Conservation (phyloP, 2,329 filamentous ascomycete species). For the Fusarium penzigii region DNA sequence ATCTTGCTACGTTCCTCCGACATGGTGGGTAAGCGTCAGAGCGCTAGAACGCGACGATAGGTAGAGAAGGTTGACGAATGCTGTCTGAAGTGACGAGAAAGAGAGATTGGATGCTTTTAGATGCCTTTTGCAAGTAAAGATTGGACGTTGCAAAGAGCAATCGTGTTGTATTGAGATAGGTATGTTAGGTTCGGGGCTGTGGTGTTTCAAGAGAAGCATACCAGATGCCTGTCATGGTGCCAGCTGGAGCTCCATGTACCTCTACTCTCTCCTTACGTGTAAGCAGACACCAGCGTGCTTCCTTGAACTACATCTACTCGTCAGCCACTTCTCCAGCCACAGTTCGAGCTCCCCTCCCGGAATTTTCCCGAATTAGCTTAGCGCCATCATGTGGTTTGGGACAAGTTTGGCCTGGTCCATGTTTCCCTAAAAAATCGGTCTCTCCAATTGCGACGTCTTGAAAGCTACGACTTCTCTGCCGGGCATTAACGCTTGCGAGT, state of each 20-base stretch:
- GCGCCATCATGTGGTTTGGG: slow-evolving; percentile 28
- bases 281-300: too few species aligned
- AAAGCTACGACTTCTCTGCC: slow-evolving; percentile 23
- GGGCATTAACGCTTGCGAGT: too few species aligned
- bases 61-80: background rate
- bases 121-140: too few species aligned
- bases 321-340: too few species aligned
- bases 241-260: too few species aligned
- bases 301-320: too few species aligned
- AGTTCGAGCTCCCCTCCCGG: slow-evolving; percentile 5
- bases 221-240: too few species aligned
- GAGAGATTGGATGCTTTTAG: background rate
- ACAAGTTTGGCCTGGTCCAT: slow-evolving; percentile 10
- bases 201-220: too few species aligned
- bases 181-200: too few species aligned
- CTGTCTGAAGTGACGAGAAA: slow-evolving; percentile 1
- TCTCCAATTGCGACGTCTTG: slow-evolving; percentile 27
- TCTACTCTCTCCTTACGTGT: too few species aligned
- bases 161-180: too few species aligned
- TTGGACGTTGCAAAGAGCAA: too few species aligned
- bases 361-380: slow-evolving; percentile 19
- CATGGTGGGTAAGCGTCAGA: slow-evolving; percentile 43
- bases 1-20: slow-evolving; percentile 63
- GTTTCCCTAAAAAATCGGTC: slow-evolving; percentile 31
- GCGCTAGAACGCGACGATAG: background rate